Percentiles rank a stretch among this genome's conserved stretches.
phyloP scores from a whole-genome alignment of 1,284 basidiomycete species.

The Mycena citricolor region DNA sequence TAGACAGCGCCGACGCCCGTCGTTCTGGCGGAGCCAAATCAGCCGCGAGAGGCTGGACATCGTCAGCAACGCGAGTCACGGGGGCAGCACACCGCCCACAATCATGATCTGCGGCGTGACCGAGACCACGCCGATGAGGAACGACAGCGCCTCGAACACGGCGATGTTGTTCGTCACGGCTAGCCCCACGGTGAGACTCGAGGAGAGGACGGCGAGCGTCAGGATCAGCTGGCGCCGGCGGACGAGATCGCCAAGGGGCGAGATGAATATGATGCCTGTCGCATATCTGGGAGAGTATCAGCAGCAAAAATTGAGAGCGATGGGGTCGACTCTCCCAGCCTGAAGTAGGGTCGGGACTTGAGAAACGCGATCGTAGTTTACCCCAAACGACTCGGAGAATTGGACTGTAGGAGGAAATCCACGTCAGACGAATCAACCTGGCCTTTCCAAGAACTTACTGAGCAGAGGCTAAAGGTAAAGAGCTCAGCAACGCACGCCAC shows the following conservation, averaged over 20 bases:
- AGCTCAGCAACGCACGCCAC: no score
- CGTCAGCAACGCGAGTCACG: not conserved
- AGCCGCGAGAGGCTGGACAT: conserved; percentile 55
- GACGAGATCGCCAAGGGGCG: conserved; percentile 68
- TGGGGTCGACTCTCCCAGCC: no score
- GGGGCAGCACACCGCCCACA: conserved; percentile 1
- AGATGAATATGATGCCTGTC: conserved; percentile 57
- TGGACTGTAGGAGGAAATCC: conserved; percentile 42
- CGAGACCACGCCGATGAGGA: conserved; percentile 54
- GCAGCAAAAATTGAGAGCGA: no score
- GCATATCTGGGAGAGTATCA: conserved; percentile 44
- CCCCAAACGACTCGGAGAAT: conserved; percentile 52
- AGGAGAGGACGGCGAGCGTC: conserved; percentile 44
- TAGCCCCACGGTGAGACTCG: conserved; percentile 55
- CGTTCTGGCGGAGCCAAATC: conserved; percentile 64
- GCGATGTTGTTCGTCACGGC: conserved; percentile 47
- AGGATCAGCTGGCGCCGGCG: conserved; percentile 57
- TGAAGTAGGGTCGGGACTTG: conserved; percentile 52
- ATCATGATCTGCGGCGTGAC: conserved; percentile 62
- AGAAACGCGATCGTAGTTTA: conserved; percentile 60
- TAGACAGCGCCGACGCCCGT: conserved; percentile 62
- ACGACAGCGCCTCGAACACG: conserved; percentile 57
- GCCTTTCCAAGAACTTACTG: conserved; percentile 38
- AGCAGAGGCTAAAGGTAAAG: conserved; percentile 46
- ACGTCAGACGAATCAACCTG: not conserved